Conservation (phyloP, 352 stramenopile genomes). For the Pythium graminicola region DNA sequence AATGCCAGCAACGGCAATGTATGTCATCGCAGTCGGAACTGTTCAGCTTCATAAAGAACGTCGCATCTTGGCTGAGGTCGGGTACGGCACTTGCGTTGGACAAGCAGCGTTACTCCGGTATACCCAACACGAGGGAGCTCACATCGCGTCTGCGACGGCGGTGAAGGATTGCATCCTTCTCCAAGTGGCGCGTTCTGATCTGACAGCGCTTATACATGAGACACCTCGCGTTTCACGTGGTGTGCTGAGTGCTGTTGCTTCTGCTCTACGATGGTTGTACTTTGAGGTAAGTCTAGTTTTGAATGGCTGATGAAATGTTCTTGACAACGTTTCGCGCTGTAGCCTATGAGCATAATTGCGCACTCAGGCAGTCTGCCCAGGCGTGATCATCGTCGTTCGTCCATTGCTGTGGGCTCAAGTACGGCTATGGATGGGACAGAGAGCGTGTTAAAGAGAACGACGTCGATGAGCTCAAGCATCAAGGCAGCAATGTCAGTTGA, state of each 20-base stretch:
- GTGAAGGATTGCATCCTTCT: slow-evolving; percentile 59
- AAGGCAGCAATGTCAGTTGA: slow-evolving; percentile 65
- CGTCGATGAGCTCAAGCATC: slow-evolving; percentile 55
- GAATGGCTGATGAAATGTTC: background rate
- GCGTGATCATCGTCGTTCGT: slow-evolving; percentile 36
- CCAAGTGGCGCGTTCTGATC: slow-evolving; percentile 57
- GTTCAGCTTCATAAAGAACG: slow-evolving; percentile 77
- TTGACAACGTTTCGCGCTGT: background rate
- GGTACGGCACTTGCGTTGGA: slow-evolving; percentile 66
- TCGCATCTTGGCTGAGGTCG: slow-evolving; percentile 53
- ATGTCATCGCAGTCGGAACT: slow-evolving; percentile 56
- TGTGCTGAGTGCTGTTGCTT: slow-evolving; percentile 75
- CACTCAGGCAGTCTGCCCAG: slow-evolving; percentile 58
- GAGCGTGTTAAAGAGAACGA: slow-evolving; percentile 42
- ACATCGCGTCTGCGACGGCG: slow-evolving; percentile 71
- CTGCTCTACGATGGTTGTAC: slow-evolving; percentile 65
- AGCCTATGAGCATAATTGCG: slow-evolving; percentile 58
- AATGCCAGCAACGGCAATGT: slow-evolving; percentile 63
- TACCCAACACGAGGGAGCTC: slow-evolving; percentile 52
- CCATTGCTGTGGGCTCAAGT: slow-evolving; percentile 22
- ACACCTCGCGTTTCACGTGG: slow-evolving; percentile 62
- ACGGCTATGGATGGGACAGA: slow-evolving; percentile 21
- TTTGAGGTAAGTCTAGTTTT: slow-evolving; percentile 44
- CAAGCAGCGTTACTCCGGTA: slow-evolving; percentile 67
- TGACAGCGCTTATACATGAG: slow-evolving; percentile 69